Evolutionary conservation across 2,329 filamentous ascomycete species (phyloP).

Genomic region (Colletotrichum truncatum): DNA sequence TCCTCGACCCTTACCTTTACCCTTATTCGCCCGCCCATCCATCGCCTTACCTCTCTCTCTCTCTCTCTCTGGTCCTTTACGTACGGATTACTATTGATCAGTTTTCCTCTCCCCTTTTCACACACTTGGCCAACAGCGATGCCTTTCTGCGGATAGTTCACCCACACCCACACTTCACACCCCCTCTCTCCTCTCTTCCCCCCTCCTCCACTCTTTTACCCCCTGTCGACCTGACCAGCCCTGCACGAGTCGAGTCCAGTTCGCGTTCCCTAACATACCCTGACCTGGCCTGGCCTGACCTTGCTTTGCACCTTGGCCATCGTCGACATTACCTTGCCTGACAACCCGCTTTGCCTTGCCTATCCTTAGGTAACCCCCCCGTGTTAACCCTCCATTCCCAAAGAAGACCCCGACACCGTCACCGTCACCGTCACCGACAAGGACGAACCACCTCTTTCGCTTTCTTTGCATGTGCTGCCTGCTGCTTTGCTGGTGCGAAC

Average conservation of each 20-base stretch:
- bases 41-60: not conserved
- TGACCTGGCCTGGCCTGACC: not conserved
- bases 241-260: slow-evolving; percentile 19
- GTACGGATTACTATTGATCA: slow-evolving; percentile 4
- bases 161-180: not conserved
- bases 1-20: not conserved
- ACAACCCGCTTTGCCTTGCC: not conserved
- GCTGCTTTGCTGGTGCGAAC: not conserved
- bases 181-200: not conserved
- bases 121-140: not conserved
- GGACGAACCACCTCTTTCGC: not conserved
- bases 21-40: not conserved
- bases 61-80: not conserved
- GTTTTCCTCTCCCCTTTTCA: not conserved
- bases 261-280: slow-evolving; percentile 25
- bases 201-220: not conserved
- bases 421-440: not conserved
- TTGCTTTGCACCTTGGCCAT: not conserved
- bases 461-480: not conserved
- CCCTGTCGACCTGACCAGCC: slow-evolving; percentile 2
- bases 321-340: not conserved
- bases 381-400: slow-evolving; percentile 6
- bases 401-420: slow-evolving; percentile 8
- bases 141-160: not conserved
- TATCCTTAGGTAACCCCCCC: slow-evolving; percentile 1